A percentile compares a stretch with the other conserved stretches of the same genome.
Conservation (phyloP, 2,329 filamentous ascomycete species). For the Colletotrichum noveboracense region DNA sequence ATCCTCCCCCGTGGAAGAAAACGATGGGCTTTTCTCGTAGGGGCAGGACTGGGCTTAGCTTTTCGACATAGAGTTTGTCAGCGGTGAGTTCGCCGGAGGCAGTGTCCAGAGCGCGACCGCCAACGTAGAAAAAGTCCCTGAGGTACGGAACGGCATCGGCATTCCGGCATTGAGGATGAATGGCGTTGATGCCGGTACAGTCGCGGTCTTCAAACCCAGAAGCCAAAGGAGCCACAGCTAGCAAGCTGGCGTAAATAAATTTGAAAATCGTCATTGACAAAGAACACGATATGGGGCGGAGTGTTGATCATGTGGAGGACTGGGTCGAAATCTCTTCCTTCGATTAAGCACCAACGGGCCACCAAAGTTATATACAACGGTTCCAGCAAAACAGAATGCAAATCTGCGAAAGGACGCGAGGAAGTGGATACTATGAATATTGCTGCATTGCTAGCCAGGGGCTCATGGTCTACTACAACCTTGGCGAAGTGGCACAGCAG, state of each 20-base stretch:
- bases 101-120: constrained; percentile 37
- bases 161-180: background rate
- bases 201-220: background rate
- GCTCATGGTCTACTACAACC: background rate
- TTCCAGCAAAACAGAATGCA: background rate
- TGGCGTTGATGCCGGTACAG: background rate
- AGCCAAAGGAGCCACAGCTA: background rate
- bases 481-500: background rate
- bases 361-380: background rate
- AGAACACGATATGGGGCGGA: background rate
- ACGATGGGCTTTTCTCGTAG: background rate
- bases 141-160: constrained; percentile 18
- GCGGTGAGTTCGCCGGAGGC: constrained; percentile 31
- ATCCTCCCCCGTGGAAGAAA: constrained; percentile 7
- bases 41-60: constrained; percentile 36
- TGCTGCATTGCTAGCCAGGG: background rate
- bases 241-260: background rate
- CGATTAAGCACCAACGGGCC: background rate
- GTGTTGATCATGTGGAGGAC: background rate
- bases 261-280: background rate
- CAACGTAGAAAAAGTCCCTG: constrained; percentile 38
- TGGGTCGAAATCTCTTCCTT: background rate
- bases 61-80: constrained; percentile 60
- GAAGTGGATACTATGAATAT: background rate
- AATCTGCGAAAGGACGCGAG: background rate